Evolutionary conservation across 306 rosid species (phyloP).

Genomic region (Abrus precatorius): DNA sequence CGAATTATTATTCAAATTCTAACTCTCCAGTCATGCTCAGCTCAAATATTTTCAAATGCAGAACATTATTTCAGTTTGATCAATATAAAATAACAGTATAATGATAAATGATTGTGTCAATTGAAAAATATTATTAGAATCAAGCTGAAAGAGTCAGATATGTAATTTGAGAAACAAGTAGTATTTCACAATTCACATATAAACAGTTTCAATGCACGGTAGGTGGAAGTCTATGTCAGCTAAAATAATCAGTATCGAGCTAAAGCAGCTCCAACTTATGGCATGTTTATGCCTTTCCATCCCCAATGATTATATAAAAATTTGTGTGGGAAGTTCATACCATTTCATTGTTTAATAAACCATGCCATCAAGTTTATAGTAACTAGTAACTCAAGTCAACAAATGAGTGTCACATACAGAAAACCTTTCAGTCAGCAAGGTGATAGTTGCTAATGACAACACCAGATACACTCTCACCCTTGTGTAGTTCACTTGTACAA

Average conservation of each 20-base stretch:
- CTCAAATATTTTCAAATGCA: neutral
- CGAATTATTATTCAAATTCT: neutral
- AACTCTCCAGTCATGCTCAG: constrained; percentile 17
- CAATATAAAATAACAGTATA: neutral
- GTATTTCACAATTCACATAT: neutral
- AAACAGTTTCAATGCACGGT: neutral
- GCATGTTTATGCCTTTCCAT: constrained; percentile 17
- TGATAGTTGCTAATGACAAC: neutral
- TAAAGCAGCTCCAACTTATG: constrained; percentile 5
- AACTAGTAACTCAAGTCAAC: neutral
- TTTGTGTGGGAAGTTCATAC: neutral
- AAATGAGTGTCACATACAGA: neutral
- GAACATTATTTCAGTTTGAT: neutral
- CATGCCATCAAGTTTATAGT: neutral
- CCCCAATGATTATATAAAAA: neutral
- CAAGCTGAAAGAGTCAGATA: neutral
- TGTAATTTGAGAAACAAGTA: neutral
- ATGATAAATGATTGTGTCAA: neutral
- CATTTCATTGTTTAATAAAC: neutral
- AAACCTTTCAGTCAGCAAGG: neutral
- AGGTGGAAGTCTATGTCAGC: constrained; percentile 23
- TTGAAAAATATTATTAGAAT: constrained; percentile 8
- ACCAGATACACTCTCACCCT: neutral
- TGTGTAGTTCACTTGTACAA: neutral
- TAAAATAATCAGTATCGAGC: constrained; percentile 18